Conservation (phyloP, 1,284 basidiomycete species). For the Ustilago sp. region DNA sequence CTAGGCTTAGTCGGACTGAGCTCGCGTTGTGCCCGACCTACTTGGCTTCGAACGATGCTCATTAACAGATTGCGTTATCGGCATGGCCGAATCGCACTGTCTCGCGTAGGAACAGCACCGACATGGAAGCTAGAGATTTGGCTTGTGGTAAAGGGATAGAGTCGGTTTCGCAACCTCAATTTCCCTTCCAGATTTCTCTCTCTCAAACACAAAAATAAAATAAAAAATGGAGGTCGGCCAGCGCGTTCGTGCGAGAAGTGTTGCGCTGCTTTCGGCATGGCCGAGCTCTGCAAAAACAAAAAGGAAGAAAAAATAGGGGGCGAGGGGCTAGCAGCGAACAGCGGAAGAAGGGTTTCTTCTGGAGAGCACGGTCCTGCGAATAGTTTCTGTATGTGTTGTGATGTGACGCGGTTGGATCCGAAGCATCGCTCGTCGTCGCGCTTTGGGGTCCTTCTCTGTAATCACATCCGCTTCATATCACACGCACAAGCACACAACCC, state of each 20-base stretch:
- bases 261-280: not conserved
- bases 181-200: not conserved
- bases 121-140: no score
- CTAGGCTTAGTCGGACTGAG: no score
- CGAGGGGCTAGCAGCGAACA: conserved; percentile 5
- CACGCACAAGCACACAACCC: conserved; percentile 1
- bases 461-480: conserved; percentile 31
- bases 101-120: no score
- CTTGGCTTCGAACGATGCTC: no score
- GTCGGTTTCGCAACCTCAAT: conserved; percentile 1
- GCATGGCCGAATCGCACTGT: no score
- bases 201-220: not conserved
- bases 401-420: not conserved
- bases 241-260: conserved; percentile 6
- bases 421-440: not conserved
- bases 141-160: not conserved
- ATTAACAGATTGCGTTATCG: no score
- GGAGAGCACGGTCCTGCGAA: conserved; percentile 18
- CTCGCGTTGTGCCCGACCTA: no score
- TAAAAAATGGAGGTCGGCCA: not conserved
- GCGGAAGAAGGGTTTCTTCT: not conserved
- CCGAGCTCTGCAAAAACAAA: not conserved
- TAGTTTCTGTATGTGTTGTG: not conserved
- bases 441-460: conserved; percentile 29
- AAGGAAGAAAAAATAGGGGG: conserved; percentile 27